These are phyloP conservation scores for Litchi chinensis DNA, from an alignment of 345 rosid species.

Conservation along the genomic window DNA sequence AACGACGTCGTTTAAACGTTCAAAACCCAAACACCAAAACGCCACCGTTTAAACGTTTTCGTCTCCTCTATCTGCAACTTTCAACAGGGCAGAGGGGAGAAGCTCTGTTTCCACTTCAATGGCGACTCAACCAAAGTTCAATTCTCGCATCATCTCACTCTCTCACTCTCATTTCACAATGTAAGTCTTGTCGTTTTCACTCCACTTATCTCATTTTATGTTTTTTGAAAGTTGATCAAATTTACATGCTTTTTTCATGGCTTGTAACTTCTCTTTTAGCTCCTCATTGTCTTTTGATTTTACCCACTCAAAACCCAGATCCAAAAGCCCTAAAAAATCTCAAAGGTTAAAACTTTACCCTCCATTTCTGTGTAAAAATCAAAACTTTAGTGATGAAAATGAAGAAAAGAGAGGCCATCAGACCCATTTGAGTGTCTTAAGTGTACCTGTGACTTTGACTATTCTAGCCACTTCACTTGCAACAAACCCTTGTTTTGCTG, in stretches of 20 bases:
- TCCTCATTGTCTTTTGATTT: conserved; percentile 34
- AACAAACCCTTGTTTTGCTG: conserved; percentile 43
- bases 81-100: neutral
- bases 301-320: conserved; percentile 29
- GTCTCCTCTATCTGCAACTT: neutral
- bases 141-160: conserved; percentile 4
- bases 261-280: conserved; percentile 46
- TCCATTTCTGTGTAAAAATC: conserved; percentile 44
- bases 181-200: conserved; percentile 26
- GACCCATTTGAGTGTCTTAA: conserved; percentile 48
- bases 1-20: neutral
- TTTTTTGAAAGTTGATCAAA: neutral
- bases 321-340: conserved; percentile 24
- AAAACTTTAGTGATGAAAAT: conserved; percentile 16
- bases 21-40: no score
- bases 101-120: conserved; percentile 24
- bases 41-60: neutral
- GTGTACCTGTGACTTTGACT: conserved; percentile 69
- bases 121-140: conserved; percentile 29
- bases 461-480: conserved; percentile 62
- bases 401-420: conserved; percentile 27
- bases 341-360: conserved; percentile 28
- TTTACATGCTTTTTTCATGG: conserved; percentile 33
- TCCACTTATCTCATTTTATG: neutral
- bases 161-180: conserved; percentile 32